Conservation (phyloP, 805 yeast species). For the Saccharomycopsis lassenensis region DNA sequence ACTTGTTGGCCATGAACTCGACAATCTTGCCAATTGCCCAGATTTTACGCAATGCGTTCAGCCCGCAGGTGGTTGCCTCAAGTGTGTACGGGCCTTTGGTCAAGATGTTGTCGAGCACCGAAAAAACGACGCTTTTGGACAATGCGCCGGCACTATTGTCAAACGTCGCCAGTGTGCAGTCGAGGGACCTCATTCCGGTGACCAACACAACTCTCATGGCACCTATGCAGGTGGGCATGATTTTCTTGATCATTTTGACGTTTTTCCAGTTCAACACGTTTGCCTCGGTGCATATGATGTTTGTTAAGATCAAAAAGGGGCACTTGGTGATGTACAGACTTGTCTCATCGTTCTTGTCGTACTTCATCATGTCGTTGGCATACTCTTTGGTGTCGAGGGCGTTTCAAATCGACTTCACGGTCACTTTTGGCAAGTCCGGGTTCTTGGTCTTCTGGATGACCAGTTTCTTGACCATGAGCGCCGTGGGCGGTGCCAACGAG, state of each 20-base stretch:
- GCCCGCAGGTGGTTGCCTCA: constrained; percentile 3
- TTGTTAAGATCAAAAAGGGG: constrained; percentile 28
- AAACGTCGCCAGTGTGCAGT: constrained; percentile 24
- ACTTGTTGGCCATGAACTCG: constrained; percentile 32
- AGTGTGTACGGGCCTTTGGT: constrained; percentile 8
- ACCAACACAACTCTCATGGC: constrained; percentile 38
- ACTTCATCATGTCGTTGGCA: constrained; percentile 40
- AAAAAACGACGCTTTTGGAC: constrained; percentile 19
- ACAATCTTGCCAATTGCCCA: constrained; percentile 32
- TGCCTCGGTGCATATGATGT: constrained; percentile 33
- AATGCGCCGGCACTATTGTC: constrained; percentile 23
- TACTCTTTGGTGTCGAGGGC: constrained; percentile 49
- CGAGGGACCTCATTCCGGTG: constrained; percentile 33
- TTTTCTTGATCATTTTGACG: constrained; percentile 53
- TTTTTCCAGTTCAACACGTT: constrained; percentile 59
- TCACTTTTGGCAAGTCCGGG: constrained; percentile 49
- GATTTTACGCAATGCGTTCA: constrained; percentile 14
- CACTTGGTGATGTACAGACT: constrained; percentile 41
- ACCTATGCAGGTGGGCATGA: constrained; percentile 57
- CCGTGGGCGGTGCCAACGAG: constrained; percentile 61
- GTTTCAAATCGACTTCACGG: constrained; percentile 43
- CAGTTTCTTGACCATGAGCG: constrained; percentile 48
- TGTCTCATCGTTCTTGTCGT: constrained; percentile 36
- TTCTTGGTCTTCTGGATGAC: constrained; percentile 60
- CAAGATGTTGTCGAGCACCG: constrained; percentile 12